A percentile compares a stretch with the other conserved stretches of the same genome.
Conservation (phyloP, 2,329 filamentous ascomycete species). For the Thielaviopsis ethacetica region DNA sequence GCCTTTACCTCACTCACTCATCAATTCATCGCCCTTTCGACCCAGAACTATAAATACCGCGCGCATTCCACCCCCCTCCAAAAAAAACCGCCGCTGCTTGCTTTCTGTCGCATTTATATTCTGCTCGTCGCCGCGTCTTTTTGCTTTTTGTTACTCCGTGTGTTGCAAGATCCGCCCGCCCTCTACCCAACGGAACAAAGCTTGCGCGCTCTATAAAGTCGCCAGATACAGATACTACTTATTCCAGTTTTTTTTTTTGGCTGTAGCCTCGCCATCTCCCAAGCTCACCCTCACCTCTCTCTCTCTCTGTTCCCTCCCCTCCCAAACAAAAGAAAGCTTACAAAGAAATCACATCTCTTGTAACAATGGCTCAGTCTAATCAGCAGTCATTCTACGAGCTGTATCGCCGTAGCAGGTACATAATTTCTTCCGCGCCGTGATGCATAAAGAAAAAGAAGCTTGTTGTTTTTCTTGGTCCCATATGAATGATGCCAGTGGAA, state of each 20-base stretch:
- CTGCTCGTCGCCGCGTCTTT: neutral
- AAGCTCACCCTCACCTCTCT: neutral
- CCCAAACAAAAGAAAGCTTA: neutral
- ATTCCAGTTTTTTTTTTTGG: neutral
- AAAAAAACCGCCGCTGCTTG: neutral
- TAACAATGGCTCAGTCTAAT: constrained; percentile 7
- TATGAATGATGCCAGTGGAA: neutral
- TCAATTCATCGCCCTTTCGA: neutral
- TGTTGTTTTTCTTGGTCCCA: neutral
- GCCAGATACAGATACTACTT: too few species aligned
- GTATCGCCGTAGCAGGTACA: constrained; percentile 94
- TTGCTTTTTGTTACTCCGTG: neutral
- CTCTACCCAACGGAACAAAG: neutral
- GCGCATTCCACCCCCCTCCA: neutral
- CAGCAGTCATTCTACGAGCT: constrained; percentile 69
- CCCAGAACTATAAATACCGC: constrained; percentile 16
- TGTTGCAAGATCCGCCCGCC: neutral
- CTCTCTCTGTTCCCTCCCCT: too few species aligned
- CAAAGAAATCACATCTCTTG: neutral
- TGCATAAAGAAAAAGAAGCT: neutral
- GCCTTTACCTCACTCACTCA: too few species aligned
- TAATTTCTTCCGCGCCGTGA: constrained; percentile 1
- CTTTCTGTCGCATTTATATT: neutral
- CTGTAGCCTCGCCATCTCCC: neutral
- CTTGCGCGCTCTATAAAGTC: neutral